Base-by-base conservation (phyloP, 2,329 filamentous ascomycete genomes). In the Xylariomycetidae sp. region DNA sequence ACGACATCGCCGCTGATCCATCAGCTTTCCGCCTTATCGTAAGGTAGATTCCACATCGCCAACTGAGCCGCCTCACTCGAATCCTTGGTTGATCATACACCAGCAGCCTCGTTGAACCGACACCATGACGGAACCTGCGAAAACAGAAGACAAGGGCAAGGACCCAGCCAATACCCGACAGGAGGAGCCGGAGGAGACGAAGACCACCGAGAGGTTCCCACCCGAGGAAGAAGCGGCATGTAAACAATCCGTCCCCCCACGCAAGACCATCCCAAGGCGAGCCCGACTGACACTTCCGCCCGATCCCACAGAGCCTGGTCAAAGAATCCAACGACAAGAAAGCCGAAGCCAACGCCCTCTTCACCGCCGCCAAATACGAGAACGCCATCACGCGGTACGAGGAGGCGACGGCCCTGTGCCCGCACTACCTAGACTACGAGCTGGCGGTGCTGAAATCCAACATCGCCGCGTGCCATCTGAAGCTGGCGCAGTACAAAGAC, bases 401-500 rank as follows among this genome's bases (percentile, higher is more conserved):
- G 50, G 76, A 82, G 45, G 89, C 92, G 15, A 68, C 93, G 3
- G 70, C 77, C 10, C 74, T 79, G 6, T 89, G 86, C 50, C 90
- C 90, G 2, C 80, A 77, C 44, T 93, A 94, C 56, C 74, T 94
- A 17, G 79, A 90, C 56, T 95, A 86, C 62, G 87, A 95, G 48
- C 70, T 90, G 42, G 87, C 89, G 17, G 85, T 96, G 8, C 69
- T 96, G 5, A 78, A 82, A 38, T 88, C 84, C 56, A 96, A 96
- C 64, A 82, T 95, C 45, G 76, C 90, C 2, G 90, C 89, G 8
- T 95, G 88, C 54, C 78, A 95, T 49, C 59, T 96, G 34, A 93
- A 93, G 56, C 67, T 93, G 3, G 70, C 79, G 40, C 81, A 90
- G 40, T 95, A 88, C 85, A 87, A 89, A 46, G 79, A 85, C 19